Conservation (phyloP, 257 asterid genomes). For the Primulina huaijiensis region DNA sequence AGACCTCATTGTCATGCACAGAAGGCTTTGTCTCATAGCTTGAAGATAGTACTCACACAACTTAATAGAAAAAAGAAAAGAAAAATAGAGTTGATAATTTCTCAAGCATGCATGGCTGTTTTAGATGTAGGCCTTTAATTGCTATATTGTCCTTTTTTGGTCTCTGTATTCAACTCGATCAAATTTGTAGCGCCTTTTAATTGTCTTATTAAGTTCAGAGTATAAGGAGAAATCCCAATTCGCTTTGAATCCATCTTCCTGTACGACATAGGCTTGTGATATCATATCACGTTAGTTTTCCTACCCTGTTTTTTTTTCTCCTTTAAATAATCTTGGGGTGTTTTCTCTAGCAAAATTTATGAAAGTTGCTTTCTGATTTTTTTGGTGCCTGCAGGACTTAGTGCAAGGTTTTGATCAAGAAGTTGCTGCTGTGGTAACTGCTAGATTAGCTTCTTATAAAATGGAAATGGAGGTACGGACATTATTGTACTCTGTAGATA, state of each 20-base stretch:
- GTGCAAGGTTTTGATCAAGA: conserved; percentile 98
- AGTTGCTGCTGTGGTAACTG: conserved; percentile 91
- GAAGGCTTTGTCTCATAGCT: neutral
- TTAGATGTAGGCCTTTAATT: no score
- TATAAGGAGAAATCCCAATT: neutral
- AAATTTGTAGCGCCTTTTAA: neutral
- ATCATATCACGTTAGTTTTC: neutral
- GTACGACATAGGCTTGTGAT: neutral
- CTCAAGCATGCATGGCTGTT: neutral
- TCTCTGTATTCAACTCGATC: neutral
- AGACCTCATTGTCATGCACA: neutral
- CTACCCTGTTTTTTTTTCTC: neutral
- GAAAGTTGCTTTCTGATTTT: conserved; percentile 19
- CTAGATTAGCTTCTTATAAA: conserved; percentile 88
- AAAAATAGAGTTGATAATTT: neutral
- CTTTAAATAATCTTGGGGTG: neutral
- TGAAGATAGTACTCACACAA: neutral
- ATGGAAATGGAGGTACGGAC: conserved; percentile 88
- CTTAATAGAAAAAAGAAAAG: no score
- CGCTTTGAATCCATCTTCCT: neutral
- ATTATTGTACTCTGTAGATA: neutral
- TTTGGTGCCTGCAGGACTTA: conserved; percentile 55
- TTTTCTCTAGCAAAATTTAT: neutral
- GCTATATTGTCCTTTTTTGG: neutral
- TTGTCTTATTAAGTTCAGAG: neutral